Evolutionary conservation across 768 basidiomycete genomes (phyloP), one percentile per base, ranked within the genome.

Genomic region (Clavulina sp.): DNA sequence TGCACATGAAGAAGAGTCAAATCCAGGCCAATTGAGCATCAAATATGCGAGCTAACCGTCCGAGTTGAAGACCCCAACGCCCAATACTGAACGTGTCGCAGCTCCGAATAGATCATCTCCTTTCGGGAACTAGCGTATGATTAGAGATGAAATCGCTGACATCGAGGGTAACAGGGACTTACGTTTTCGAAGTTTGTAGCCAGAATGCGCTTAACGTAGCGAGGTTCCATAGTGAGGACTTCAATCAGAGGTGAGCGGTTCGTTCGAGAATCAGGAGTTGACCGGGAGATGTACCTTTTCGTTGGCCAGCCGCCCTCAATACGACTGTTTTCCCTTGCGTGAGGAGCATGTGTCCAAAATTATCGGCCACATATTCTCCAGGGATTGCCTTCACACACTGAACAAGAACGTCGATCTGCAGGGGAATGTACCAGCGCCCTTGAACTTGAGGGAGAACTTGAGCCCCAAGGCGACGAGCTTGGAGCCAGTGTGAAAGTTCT

Each of bases 111-210:
- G 68, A 16, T 56, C 58, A 16, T 56, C 58, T 0, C 70, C 70
- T 73, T 50, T 4, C 16, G 18, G 19, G 40, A 5, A 31, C 49
- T 21, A 26, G 28, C 9, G 28, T 33, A 26, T 36, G 13, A n/a
- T 19, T 36, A 21, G 32, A 29, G 36, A 7, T 13, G 24, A 7
- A 9, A 52, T 18, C 13, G 69, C 63, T 32, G 18, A 18, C 36
- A 21, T 40, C 26, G 31, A 23, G 18, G 46, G 48, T 2, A 52
- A 73, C 78, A 77, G 68, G 80, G 80, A 36, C 70, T 70, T 52
- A 73, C 79, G 57, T 73, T 78, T 6, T 68, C 64, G 52, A 80
- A 79, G 53, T 78, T 72, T 0, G 75, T 75, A 0, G 75, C 68
- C 2, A 80, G 62, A 18, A 78, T 73, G 2, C 68, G 63, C 68